phyloP scores from a whole-genome alignment of 163 green algal genomes.

The Chloromonas sp. region DNA sequence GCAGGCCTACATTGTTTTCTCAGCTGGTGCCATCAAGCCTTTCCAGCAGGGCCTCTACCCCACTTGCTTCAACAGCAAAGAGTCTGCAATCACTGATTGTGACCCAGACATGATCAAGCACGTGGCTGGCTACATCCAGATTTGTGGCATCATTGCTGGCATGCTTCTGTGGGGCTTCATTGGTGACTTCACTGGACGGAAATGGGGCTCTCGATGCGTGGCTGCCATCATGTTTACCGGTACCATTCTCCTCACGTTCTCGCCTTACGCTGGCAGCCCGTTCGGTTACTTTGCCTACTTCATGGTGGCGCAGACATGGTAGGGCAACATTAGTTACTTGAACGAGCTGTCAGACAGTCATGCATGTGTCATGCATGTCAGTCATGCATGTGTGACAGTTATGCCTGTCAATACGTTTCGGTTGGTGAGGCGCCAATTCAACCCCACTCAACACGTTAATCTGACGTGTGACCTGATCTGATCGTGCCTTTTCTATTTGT shows the following conservation, averaged over 20 bases:
- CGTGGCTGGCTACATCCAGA: constrained; percentile 19
- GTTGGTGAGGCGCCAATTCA: neutral
- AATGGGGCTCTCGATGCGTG: constrained; percentile 50
- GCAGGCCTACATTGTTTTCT: constrained; percentile 9
- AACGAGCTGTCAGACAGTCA: neutral
- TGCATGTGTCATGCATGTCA: constrained; percentile 6
- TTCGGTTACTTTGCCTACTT: constrained; percentile 10
- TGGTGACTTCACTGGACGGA: constrained; percentile 59
- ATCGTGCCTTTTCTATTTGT: neutral
- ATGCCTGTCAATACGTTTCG: neutral
- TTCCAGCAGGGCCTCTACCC: constrained; percentile 17
- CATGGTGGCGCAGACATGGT: neutral
- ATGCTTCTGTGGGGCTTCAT: constrained; percentile 58
- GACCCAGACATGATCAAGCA: constrained; percentile 16
- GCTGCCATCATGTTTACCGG: constrained; percentile 57
- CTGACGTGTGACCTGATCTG: neutral
- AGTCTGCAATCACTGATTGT: neutral
- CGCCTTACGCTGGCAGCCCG: neutral
- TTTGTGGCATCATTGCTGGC: constrained; percentile 32
- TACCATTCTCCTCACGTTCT: constrained; percentile 47
- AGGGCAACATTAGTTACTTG: no score
- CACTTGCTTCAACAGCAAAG: neutral
- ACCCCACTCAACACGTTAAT: neutral
- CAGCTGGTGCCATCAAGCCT: constrained; percentile 2
- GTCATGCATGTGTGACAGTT: neutral